Evolutionary conservation across 1,139 yeast genomes (phyloP).

Genomic region (Candida mesenterica): DNA sequence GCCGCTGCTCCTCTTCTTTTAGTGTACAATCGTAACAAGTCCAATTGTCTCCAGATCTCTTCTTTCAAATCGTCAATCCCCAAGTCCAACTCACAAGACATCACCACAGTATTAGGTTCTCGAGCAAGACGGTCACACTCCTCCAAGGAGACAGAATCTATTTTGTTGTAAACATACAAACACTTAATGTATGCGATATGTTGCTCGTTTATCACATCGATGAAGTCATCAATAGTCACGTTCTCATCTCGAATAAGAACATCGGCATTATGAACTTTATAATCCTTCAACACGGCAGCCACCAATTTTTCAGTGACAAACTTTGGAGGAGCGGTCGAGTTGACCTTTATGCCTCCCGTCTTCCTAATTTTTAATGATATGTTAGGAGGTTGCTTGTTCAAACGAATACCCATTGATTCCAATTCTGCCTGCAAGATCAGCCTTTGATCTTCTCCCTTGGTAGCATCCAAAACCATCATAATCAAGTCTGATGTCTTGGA

Average conservation of each 20-base stretch:
- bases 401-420: slow-evolving; percentile 90
- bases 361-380: slow-evolving; percentile 74
- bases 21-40: slow-evolving; percentile 78
- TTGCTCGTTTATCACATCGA: slow-evolving; percentile 84
- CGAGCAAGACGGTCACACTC: slow-evolving; percentile 91
- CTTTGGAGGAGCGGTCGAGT: slow-evolving; percentile 78
- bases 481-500: slow-evolving; percentile 93
- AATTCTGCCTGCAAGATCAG: slow-evolving; percentile 82
- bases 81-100: slow-evolving; percentile 84
- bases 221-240: slow-evolving; percentile 89
- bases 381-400: slow-evolving; percentile 81
- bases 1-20: slow-evolving; percentile 80
- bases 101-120: slow-evolving; percentile 88
- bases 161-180: slow-evolving; percentile 89
- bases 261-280: slow-evolving; percentile 90
- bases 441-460: slow-evolving; percentile 87
- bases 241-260: slow-evolving; percentile 86
- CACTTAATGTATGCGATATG: slow-evolving; percentile 90
- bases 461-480: slow-evolving; percentile 92
- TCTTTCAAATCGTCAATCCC: slow-evolving; percentile 88
- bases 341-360: slow-evolving; percentile 89
- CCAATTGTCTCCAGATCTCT: slow-evolving; percentile 88
- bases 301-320: slow-evolving; percentile 80
- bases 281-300: slow-evolving; percentile 74
- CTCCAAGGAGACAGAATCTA: slow-evolving; percentile 92